A percentile compares a stretch with the other conserved stretches of the same genome.
phyloP scores from a whole-genome alignment of 164 flowering plant genomes.

The Kingdonia uniflora region DNA sequence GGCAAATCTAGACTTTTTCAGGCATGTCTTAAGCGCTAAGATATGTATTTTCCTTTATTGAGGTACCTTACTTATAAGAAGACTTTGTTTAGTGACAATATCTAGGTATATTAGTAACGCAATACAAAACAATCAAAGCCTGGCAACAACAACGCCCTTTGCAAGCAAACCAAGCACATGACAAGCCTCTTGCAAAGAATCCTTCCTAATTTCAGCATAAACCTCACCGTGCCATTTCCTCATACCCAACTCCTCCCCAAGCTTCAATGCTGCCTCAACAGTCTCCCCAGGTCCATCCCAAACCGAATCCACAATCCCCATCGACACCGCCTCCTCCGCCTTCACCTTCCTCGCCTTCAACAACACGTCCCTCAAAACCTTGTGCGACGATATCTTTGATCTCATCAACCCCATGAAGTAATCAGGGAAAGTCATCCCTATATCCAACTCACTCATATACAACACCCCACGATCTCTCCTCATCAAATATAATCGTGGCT shows the following conservation, averaged over 20 bases:
- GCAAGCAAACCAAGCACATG: background rate
- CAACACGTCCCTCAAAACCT: constrained; percentile 29
- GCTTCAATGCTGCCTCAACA: background rate
- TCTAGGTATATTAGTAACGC: no score
- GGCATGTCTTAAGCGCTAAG: no score
- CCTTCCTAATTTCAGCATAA: background rate
- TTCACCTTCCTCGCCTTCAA: constrained; percentile 42
- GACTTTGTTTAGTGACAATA: no score
- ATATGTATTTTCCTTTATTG: no score
- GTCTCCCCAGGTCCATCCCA: constrained; percentile 15
- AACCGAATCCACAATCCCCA: constrained; percentile 46
- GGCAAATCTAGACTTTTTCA: no score
- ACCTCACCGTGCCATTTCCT: constrained; percentile 9
- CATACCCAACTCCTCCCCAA: constrained; percentile 1
- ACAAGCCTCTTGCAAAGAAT: background rate
- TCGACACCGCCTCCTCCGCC: constrained; percentile 34
- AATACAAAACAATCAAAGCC: no score
- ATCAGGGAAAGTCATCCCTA: constrained; percentile 17
- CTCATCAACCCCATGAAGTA: constrained; percentile 25
- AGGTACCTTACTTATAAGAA: no score
- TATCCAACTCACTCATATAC: constrained; percentile 86
- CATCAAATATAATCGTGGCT: constrained; percentile 70
- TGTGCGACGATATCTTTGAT: constrained; percentile 29
- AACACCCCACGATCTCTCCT: constrained; percentile 60
- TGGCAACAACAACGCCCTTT: background rate